Evolutionary conservation across 352 stramenopile genomes (phyloP).

Genomic region (Phytopythium vexans): DNA sequence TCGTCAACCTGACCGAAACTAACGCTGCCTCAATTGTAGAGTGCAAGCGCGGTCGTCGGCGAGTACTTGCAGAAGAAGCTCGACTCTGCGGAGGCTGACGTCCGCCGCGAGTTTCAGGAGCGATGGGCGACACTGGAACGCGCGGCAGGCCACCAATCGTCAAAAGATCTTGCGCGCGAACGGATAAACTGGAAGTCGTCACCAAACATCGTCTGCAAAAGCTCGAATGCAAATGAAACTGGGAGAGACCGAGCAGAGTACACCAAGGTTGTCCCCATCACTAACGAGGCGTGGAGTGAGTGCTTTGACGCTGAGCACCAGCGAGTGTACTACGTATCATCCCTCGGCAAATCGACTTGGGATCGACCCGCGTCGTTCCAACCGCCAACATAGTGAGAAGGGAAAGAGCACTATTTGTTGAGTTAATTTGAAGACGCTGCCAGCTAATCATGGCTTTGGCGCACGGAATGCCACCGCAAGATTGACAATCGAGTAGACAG

Average conservation of each 20-base stretch:
- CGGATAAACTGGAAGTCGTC: neutral
- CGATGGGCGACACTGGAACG: constrained; percentile 31
- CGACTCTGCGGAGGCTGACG: constrained; percentile 24
- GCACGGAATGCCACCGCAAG: constrained; percentile 43
- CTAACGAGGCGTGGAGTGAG: constrained; percentile 22
- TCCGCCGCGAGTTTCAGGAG: constrained; percentile 27
- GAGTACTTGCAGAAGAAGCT: constrained; percentile 49
- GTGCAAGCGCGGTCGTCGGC: constrained; percentile 12
- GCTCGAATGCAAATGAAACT: constrained; percentile 1
- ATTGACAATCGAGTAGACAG: constrained; percentile 71
- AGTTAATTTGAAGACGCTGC: too few species aligned
- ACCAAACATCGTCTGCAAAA: neutral
- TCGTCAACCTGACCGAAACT: neutral
- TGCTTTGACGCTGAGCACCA: constrained; percentile 21
- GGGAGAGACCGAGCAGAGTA: constrained; percentile 3
- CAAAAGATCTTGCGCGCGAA: constrained; percentile 7
- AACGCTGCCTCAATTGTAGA: constrained; percentile 4
- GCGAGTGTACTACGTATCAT: constrained; percentile 29
- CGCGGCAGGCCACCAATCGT: constrained; percentile 10
- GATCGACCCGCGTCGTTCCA: constrained; percentile 8
- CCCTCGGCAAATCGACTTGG: constrained; percentile 20
- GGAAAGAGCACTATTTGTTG: too few species aligned
- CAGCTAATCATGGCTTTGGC: too few species aligned
- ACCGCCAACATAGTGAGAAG: too few species aligned
- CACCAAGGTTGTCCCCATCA: constrained; percentile 19